A percentile compares a stretch with the other conserved stretches of the same genome.
These are phyloP conservation scores for Hyparrhenia diplandra DNA, from an alignment of 176 grass and related monocot genomes.

Conservation along the genomic window DNA sequence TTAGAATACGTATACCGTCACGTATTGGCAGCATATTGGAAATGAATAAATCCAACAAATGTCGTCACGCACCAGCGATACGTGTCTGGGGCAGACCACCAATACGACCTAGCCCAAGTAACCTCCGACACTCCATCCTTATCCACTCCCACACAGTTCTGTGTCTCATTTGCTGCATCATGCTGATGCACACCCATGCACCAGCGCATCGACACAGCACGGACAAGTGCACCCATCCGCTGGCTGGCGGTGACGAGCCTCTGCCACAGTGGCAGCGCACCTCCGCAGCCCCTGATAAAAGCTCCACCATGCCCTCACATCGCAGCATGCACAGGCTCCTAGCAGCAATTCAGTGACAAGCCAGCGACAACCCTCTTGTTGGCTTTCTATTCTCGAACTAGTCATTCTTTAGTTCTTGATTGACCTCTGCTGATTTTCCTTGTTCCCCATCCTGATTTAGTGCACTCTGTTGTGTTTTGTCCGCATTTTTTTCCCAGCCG, in stretches of 20 bases:
- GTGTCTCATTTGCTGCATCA: not conserved
- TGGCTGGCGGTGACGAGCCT: not conserved
- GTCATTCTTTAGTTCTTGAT: too few species aligned
- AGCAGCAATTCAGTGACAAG: too few species aligned
- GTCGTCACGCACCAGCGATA: not conserved
- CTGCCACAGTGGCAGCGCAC: too few species aligned
- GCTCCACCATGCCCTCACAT: too few species aligned
- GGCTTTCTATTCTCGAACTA: too few species aligned
- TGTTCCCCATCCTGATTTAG: too few species aligned
- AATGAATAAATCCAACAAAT: not conserved
- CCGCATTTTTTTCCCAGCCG: too few species aligned
- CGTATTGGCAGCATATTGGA: not conserved
- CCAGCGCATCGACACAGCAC: not conserved
- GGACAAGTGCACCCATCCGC: not conserved
- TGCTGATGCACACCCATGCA: not conserved
- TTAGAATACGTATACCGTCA: not conserved
- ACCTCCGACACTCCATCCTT: not conserved
- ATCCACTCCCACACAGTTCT: not conserved
- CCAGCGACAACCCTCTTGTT: too few species aligned
- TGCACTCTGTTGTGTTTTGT: too few species aligned
- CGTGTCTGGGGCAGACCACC: not conserved
- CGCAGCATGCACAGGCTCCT: too few species aligned
- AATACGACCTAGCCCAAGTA: not conserved
- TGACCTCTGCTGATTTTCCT: too few species aligned
- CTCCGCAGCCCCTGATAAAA: too few species aligned